Evolutionary conservation across 352 stramenopile genomes (phyloP).

Genomic region (Phytophthora brassicae): DNA sequence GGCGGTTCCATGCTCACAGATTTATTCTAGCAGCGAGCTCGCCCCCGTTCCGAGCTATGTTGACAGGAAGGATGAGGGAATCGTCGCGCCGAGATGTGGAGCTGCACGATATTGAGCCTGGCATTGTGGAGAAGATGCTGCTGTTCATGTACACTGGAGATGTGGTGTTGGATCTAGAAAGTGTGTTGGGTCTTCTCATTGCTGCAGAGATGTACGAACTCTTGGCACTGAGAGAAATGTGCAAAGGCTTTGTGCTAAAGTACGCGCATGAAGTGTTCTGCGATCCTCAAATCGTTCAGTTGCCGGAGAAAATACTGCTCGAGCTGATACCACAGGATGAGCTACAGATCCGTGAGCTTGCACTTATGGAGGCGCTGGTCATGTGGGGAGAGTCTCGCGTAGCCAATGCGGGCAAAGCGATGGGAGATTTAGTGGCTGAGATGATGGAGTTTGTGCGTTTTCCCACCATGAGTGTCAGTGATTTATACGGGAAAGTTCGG

Average conservation of each 20-base stretch:
- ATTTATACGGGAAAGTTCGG: slow-evolving; percentile 85
- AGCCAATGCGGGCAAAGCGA: slow-evolving; percentile 37
- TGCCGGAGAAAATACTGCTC: slow-evolving; percentile 82
- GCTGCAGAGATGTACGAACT: slow-evolving; percentile 86
- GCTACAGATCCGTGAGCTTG: slow-evolving; percentile 82
- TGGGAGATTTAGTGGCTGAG: slow-evolving; percentile 64
- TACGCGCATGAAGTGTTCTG: slow-evolving; percentile 84
- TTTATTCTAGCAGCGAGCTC: slow-evolving; percentile 88
- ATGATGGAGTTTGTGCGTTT: slow-evolving; percentile 87
- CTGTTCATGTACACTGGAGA: slow-evolving; percentile 87
- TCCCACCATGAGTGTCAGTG: slow-evolving; percentile 85
- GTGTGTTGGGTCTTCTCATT: slow-evolving; percentile 73
- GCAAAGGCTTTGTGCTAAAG: slow-evolving; percentile 80
- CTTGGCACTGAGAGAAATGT: slow-evolving; percentile 74
- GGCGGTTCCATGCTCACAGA: slow-evolving; percentile 65
- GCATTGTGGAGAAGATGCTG: slow-evolving; percentile 81
- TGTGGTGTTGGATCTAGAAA: slow-evolving; percentile 71
- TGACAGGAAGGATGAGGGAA: slow-evolving; percentile 82
- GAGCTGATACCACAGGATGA: slow-evolving; percentile 83
- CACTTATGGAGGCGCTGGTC: slow-evolving; percentile 77
- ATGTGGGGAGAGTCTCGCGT: slow-evolving; percentile 80
- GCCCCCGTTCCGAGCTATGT: slow-evolving; percentile 80
- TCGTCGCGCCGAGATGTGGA: slow-evolving; percentile 69
- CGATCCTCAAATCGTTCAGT: slow-evolving; percentile 66
- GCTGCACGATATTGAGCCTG: slow-evolving; percentile 61